These are phyloP conservation scores for Uronychia binucleata DNA, from an alignment of 73 alveolate species.

Conservation along the genomic window DNA sequence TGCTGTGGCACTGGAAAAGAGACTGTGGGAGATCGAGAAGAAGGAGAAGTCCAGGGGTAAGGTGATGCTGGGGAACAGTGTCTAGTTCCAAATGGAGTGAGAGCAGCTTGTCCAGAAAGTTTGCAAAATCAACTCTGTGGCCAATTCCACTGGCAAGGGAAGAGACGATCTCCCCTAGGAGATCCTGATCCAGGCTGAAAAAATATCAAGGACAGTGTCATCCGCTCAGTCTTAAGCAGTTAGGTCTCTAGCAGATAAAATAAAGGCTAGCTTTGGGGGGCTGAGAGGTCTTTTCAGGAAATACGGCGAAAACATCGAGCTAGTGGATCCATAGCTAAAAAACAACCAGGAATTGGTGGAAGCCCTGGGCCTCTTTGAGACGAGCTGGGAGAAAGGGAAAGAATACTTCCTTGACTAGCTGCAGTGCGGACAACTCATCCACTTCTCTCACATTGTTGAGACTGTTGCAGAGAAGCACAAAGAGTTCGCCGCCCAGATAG, in stretches of 20 bases:
- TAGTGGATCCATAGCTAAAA: conserved; percentile 90
- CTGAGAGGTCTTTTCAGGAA: conserved; percentile 77
- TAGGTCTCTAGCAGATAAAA: conserved; percentile 82
- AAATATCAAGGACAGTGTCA: conserved; percentile 76
- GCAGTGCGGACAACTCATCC: conserved; percentile 36
- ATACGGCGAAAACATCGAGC: conserved; percentile 90
- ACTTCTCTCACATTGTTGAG: conserved; percentile 57
- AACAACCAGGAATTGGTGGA: conserved; percentile 92
- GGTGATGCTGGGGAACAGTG: conserved; percentile 63
- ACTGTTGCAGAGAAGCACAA: conserved; percentile 70
- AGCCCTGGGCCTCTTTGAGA: conserved; percentile 79
- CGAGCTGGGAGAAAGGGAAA: conserved; percentile 88
- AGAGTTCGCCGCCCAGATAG: conserved; percentile 61
- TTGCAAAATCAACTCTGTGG: conserved; percentile 87
- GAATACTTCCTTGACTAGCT: conserved; percentile 46
- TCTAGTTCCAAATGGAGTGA: conserved; percentile 65
- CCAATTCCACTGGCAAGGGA: conserved; percentile 92
- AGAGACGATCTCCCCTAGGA: conserved; percentile 84
- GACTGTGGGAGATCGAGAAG: conserved; percentile 75
- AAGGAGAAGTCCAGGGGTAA: conserved; percentile 84
- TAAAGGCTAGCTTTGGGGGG: conserved; percentile 51
- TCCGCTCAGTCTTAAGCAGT: conserved; percentile 81
- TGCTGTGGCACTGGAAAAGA: conserved; percentile 86
- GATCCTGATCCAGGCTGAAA: conserved; percentile 85
- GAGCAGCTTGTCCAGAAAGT: conserved; percentile 68